These are phyloP conservation scores for Gnomoniopsis smithogilvyi DNA, from an alignment of 2,329 filamentous ascomycete genomes.

Conservation along the genomic window DNA sequence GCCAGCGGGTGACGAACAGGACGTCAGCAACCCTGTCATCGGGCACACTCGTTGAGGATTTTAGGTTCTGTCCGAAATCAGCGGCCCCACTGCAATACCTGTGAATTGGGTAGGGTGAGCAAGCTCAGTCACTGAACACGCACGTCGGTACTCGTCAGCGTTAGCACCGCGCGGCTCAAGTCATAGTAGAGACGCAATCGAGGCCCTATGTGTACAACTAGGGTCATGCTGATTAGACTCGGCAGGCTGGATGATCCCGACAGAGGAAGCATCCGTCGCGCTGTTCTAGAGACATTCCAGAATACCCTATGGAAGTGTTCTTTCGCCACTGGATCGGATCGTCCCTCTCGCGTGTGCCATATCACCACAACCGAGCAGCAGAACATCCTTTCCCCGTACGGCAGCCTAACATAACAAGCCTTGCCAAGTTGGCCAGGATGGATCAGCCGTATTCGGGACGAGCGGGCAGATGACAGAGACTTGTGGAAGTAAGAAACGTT, in stretches of 20 bases:
- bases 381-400: not conserved
- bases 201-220: not conserved
- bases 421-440: too few species aligned
- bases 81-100: not conserved
- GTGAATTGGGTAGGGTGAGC: not conserved
- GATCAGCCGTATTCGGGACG: too few species aligned
- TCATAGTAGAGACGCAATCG: not conserved
- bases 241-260: not conserved
- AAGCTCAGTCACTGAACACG: not conserved
- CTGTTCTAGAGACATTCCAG: slow-evolving; percentile 15
- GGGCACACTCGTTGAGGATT: not conserved
- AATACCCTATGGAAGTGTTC: slow-evolving; percentile 12
- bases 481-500: too few species aligned
- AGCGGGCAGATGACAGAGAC: too few species aligned
- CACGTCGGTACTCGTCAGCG: not conserved
- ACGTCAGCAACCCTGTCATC: too few species aligned
- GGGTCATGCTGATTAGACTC: not conserved
- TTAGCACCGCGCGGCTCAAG: slow-evolving; percentile 1
- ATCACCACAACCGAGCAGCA: slow-evolving; percentile 1
- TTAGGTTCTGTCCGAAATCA: not conserved
- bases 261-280: not conserved
- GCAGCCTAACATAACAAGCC: too few species aligned
- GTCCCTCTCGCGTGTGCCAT: not conserved
- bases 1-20: too few species aligned
- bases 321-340: slow-evolving; percentile 17